Evolutionary conservation across 345 rosid species (phyloP), one percentile per base, ranked within the genome.

Genomic region (Citrus sp.): DNA sequence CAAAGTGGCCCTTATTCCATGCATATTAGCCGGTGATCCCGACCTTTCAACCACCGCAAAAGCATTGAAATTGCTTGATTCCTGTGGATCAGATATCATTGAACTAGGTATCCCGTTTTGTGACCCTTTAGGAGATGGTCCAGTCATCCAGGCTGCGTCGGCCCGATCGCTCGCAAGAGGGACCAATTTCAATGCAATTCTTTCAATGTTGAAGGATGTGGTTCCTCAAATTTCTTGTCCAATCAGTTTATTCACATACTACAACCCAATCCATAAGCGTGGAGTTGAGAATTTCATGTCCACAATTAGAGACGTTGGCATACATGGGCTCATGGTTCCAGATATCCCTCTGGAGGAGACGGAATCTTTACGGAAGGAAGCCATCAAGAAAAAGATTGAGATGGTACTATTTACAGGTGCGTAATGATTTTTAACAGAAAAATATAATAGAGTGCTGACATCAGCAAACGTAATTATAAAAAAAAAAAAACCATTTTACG

Each of bases 331-430:
- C 82, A 94, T 92, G 61, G 97, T 96, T 74, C 98, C 98, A 60
- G 99, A 96, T 86, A 97, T 96, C 80, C 98, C 99, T 77, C 82
- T 94, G 7, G 99, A 96, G 81, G 99, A 96, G 88, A 90, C 98
- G 58, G 91, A 90, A 72, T 65, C 83, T 80, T 79, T 96, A 83
- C 89, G 95, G 63, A 88, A 75, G 49, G 98, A 89, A 90, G 94
- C 99, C 79, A 61, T 72, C 27, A 90, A 90, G 87, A 79, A 90
- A 56, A 84, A 89, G 32, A 92, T 96, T 79, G 99, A 96, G 83
- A 80, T 94, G 87, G 98, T 86, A 66, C 21, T 54, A 54, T 18
- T 16, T 54, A 46, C 51, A 46, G 51, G 51, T 42, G 51, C 14
- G 51, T 0, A 3, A 9, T 40, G 46, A 40, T 9, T 0, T 38